Base-by-base conservation (phyloP, 805 yeast genomes). In the Naumovozyma dairenensis region DNA sequence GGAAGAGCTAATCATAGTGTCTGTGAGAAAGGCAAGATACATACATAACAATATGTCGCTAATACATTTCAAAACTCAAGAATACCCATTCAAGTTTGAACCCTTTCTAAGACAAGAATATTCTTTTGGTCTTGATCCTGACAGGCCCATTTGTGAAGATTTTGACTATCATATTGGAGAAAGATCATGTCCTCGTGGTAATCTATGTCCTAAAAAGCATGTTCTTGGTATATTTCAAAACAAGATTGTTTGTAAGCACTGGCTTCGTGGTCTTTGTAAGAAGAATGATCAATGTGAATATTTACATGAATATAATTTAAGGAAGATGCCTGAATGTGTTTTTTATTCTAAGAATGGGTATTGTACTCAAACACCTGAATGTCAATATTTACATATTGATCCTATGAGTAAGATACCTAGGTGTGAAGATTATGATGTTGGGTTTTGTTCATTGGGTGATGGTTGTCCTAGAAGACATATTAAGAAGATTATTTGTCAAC, bases 211-310 rank as follows among this genome's bases (percentile, higher is more conserved):
- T 15, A 77, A 83, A 60, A 82, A 86, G 51, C 97, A 89, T 60
- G 79, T 79, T 21, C 71, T 74, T 33, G 76, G 72, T 33, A 70
- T 69, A 30, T 75, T 73, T 50, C 66, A 70, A 34, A 79, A 79
- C 55, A 79, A 80, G 55, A 84, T 92, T 34, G 98, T 92, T 4
- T 92, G 98, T 57, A 89, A 92, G 67, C 96, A 92, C 65, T 92
- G 98, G 99, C 72, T 92, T 22, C 72, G 96, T 44, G 99, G 99
- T 0, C 70, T 92, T 22, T 92, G 99, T 61, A 92, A 92, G 62
- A 89, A 89, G 65, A 94, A 93, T 32, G 94, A 86, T 46, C 84
- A 83, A 45, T 92, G 99, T 59, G 99, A 92, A 63, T 92, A 84
- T 50, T 62, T 92, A 29, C 99, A 92, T 59, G 99, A 92, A 55